Conservation (phyloP, 441 rosid genomes). For the Pelargonium myrrhifolium region DNA sequence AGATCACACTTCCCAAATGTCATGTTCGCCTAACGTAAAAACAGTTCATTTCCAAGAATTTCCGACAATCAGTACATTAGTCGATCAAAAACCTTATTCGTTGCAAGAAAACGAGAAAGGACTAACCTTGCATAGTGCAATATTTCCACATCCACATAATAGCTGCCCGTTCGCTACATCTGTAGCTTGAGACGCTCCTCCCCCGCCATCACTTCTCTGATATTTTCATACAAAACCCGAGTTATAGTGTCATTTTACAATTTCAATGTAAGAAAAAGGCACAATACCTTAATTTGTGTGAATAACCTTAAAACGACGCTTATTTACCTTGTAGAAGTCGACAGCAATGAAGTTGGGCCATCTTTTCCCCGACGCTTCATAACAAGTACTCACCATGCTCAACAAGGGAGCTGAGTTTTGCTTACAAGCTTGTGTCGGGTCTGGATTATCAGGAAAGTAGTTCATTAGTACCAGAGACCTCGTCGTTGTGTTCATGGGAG, state of each 20-base stretch:
- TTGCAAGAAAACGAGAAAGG: neutral
- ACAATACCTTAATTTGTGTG: neutral
- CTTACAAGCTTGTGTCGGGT: conserved; percentile 41
- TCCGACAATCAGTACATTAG: neutral
- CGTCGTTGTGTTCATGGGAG: conserved; percentile 36
- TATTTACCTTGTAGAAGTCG: conserved; percentile 51
- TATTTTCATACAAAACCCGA: neutral
- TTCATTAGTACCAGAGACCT: conserved; percentile 50
- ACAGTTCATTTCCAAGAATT: neutral
- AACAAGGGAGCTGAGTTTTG: conserved; percentile 53
- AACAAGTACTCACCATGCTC: conserved; percentile 38
- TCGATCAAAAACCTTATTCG: neutral
- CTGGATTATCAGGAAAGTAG: conserved; percentile 44
- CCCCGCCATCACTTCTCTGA: conserved; percentile 61
- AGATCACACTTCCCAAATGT: conserved; percentile 33
- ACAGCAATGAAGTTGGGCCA: conserved; percentile 72
- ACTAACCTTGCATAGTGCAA: conserved; percentile 40
- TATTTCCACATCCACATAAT: conserved; percentile 44
- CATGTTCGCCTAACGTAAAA: conserved; percentile 33
- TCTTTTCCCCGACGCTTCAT: conserved; percentile 41
- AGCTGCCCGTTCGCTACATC: conserved; percentile 46
- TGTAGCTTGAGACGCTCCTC: conserved; percentile 39
- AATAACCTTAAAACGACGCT: neutral
- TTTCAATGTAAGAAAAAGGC: neutral
- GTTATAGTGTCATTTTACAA: neutral